A percentile compares a stretch with the other conserved stretches of the same genome.
Conservation (phyloP, 345 rosid genomes). For the Syzygium aromaticum region DNA sequence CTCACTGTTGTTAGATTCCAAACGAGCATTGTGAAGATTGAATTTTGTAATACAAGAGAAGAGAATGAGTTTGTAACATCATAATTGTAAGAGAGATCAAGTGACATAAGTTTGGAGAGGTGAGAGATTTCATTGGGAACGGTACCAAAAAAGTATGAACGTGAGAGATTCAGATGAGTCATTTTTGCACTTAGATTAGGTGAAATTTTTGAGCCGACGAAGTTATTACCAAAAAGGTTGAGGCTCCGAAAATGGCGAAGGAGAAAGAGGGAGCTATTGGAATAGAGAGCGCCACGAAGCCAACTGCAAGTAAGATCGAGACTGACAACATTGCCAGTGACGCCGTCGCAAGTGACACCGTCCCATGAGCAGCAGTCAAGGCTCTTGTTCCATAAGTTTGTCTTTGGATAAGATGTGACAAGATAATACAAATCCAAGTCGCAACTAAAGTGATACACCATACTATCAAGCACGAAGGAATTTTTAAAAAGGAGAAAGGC, state of each 20-base stretch:
- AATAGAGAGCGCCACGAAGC: neutral
- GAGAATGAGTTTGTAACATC: neutral
- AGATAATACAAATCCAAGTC: no score
- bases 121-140: rapidly evolving
- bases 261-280: neutral
- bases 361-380: no score
- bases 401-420: no score
- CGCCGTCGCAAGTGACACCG: no score
- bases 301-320: neutral
- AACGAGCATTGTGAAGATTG: no score
- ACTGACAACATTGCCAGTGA: rapidly evolving
- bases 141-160: rapidly evolving
- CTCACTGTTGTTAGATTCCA: neutral
- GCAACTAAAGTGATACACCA: no score
- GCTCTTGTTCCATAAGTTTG: no score
- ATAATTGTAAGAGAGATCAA: neutral
- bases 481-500: no score
- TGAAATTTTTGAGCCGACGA: rapidly evolving
- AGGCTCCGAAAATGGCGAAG: neutral
- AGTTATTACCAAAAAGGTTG: neutral
- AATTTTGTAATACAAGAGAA: rapidly evolving
- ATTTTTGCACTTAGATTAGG: neutral
- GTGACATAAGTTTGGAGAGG: neutral
- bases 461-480: no score
- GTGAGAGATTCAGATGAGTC: no score